These are phyloP conservation scores for Neocallimastix lanati DNA, from an alignment of 192 early-diverging fungal genomes.

Conservation along the genomic window DNA sequence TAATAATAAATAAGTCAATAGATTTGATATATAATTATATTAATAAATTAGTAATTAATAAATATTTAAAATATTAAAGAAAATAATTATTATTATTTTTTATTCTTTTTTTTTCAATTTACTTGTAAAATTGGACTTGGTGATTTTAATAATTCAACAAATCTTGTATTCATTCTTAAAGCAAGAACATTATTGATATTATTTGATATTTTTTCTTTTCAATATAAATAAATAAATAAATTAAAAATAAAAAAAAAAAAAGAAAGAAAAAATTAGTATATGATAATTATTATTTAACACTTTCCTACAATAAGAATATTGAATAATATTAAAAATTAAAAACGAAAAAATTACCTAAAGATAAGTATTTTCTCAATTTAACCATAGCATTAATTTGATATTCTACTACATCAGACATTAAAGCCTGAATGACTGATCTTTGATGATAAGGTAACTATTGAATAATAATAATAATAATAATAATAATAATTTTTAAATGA, in stretches of 20 bases:
- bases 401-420: constrained; percentile 18
- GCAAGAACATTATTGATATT: constrained; percentile 25
- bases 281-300: too few species aligned
- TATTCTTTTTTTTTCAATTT: not conserved
- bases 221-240: not conserved
- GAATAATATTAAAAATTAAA: too few species aligned
- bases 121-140: constrained; percentile 7
- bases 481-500: too few species aligned
- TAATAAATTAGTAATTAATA: too few species aligned
- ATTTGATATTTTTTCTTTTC: constrained; percentile 12
- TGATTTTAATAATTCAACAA: constrained; percentile 26
- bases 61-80: too few species aligned
- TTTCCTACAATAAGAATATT: too few species aligned
- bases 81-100: too few species aligned
- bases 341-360: constrained; percentile 1
- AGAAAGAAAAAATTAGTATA: too few species aligned
- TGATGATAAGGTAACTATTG: constrained; percentile 5
- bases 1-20: too few species aligned
- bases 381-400: constrained; percentile 19
- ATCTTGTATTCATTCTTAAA: constrained; percentile 17
- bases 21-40: too few species aligned
- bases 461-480: not conserved
- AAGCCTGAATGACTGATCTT: constrained; percentile 7
- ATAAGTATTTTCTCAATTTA: constrained; percentile 23
- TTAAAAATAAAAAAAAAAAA: too few species aligned